A percentile compares a stretch with the other conserved stretches of the same genome.
phyloP scores from a whole-genome alignment of 2,329 filamentous ascomycete species.

The Aspergillus pseudoglaucus region DNA sequence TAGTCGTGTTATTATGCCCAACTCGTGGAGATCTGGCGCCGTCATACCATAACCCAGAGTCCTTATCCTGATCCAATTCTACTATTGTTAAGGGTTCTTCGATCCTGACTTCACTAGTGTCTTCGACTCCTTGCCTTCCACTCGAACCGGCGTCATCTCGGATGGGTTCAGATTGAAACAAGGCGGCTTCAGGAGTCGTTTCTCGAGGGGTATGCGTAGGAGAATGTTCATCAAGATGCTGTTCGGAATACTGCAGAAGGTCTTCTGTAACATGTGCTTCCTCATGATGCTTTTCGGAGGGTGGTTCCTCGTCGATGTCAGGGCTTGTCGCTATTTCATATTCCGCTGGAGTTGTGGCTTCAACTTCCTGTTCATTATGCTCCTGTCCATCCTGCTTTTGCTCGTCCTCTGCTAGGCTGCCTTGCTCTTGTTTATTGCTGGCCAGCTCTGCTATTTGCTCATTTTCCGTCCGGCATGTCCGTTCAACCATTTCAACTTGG shows the following conservation, averaged over 20 bases:
- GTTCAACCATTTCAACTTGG: background rate
- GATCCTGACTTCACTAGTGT: background rate
- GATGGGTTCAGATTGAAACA: background rate
- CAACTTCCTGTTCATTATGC: conserved; percentile 5
- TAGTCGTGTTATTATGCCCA: background rate
- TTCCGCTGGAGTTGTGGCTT: background rate
- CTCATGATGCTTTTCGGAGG: background rate
- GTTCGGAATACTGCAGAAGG: background rate
- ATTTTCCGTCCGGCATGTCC: background rate
- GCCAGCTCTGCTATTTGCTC: background rate
- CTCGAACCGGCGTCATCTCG: background rate
- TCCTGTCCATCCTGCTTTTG: background rate
- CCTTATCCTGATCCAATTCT: background rate
- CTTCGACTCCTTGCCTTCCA: background rate
- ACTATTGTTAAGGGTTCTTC: background rate
- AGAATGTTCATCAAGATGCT: background rate
- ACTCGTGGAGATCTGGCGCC: background rate
- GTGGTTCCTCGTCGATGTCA: background rate
- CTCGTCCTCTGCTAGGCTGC: conserved; percentile 1
- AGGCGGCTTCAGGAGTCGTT: background rate
- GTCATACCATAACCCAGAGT: background rate
- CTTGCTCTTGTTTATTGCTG: background rate
- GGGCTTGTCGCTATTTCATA: conserved; percentile 4
- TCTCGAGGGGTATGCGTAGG: background rate
- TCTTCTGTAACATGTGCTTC: background rate